These are phyloP conservation scores for Macrophomina pseudophaseolina DNA, from an alignment of 2,329 filamentous ascomycete genomes.

Conservation along the genomic window DNA sequence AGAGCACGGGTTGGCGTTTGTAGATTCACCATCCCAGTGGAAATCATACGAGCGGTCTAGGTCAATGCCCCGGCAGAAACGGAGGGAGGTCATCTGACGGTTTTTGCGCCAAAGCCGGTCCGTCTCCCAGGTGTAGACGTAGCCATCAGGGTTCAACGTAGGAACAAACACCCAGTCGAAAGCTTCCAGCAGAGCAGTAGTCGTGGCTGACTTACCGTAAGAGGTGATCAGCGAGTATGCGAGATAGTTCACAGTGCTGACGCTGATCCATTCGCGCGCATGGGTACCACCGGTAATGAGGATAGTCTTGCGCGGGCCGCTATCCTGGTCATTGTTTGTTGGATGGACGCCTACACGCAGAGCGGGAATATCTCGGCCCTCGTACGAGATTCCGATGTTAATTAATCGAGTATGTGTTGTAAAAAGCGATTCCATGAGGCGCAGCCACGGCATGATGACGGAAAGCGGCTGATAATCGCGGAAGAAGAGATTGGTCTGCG, in stretches of 20 bases:
- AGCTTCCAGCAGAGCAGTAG: conserved; percentile 78
- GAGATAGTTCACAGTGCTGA: conserved; percentile 86
- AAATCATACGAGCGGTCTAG: conserved; percentile 86
- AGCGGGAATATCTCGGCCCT: conserved; percentile 84
- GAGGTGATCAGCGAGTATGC: conserved; percentile 86
- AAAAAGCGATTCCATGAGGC: conserved; percentile 87
- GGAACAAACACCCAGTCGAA: conserved; percentile 92
- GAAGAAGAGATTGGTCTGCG: conserved; percentile 75
- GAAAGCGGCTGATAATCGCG: conserved; percentile 87
- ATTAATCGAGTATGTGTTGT: conserved; percentile 75
- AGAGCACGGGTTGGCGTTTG: conserved; percentile 78
- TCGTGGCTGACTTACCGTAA: conserved; percentile 72
- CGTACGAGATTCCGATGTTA: conserved; percentile 81
- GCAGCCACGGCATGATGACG: conserved; percentile 90
- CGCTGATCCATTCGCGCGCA: conserved; percentile 95
- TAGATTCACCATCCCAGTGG: conserved; percentile 75
- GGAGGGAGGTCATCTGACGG: conserved; percentile 78
- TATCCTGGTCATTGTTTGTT: conserved; percentile 54
- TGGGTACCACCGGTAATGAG: conserved; percentile 86
- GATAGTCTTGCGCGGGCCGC: conserved; percentile 71
- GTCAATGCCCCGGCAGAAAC: conserved; percentile 86
- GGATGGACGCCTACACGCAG: conserved; percentile 73
- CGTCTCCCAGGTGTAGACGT: conserved; percentile 89
- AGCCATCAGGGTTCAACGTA: conserved; percentile 90
- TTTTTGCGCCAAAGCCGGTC: conserved; percentile 97